These are phyloP conservation scores for Botryotinia convoluta DNA, from an alignment of 2,329 filamentous ascomycete genomes.

Conservation along the genomic window DNA sequence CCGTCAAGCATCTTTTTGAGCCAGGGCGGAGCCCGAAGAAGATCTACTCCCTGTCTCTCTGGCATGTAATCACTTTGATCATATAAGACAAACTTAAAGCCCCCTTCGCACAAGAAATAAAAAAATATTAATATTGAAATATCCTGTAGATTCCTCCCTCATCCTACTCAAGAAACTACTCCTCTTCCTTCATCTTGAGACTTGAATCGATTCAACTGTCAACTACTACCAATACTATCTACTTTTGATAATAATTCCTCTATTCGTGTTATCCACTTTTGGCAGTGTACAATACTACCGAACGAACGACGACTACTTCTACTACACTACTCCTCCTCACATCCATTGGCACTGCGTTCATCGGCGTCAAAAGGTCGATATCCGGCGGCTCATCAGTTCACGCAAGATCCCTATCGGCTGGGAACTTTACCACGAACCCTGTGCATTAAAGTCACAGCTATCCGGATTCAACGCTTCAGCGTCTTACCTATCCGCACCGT, in stretches of 20 bases:
- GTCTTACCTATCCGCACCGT: conserved; percentile 28
- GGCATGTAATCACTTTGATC: conserved; percentile 32
- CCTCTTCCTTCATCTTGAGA: conserved; percentile 16
- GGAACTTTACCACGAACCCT: conserved; percentile 21
- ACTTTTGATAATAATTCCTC: neutral
- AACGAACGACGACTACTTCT: neutral
- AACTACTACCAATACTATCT: neutral
- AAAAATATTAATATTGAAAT: conserved; percentile 25
- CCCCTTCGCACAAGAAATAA: conserved; percentile 29
- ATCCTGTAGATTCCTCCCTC: conserved; percentile 23
- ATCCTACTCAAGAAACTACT: conserved; percentile 13
- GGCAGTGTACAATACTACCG: conserved; percentile 1
- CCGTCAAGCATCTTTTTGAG: conserved; percentile 24
- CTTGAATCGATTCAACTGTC: conserved; percentile 10
- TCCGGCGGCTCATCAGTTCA: conserved; percentile 29
- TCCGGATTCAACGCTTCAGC: conserved; percentile 32
- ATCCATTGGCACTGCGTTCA: conserved; percentile 7
- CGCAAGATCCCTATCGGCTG: conserved; percentile 33
- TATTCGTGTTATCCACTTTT: neutral
- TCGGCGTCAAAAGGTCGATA: conserved; percentile 19
- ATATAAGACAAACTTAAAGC: conserved; percentile 35
- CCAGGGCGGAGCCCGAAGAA: conserved; percentile 28
- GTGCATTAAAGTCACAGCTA: conserved; percentile 27
- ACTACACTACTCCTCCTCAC: conserved; percentile 8
- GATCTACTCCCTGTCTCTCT: conserved; percentile 31